Evolutionary conservation across 805 yeast species (phyloP), one percentile per base, ranked within the genome.

Genomic region (Lipomyces anomalus): DNA sequence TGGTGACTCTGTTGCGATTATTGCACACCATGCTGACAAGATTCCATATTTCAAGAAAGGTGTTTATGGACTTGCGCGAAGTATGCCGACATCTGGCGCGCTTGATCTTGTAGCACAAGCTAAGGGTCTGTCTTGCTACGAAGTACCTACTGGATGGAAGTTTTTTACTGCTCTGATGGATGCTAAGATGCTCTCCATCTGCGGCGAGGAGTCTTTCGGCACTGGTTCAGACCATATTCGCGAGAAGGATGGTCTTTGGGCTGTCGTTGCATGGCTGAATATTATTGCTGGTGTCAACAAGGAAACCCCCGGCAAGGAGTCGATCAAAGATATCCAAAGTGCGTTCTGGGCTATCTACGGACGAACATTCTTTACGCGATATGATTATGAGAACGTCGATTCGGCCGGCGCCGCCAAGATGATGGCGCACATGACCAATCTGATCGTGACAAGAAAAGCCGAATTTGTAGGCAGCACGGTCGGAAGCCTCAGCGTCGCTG

Each of bases 181-280:
- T 63, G 89, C 95, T 33, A 79, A 86, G 61, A 89, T 88, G 69
- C 75, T 90, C 58, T 84, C 95, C 48, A 90, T 90, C 62, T 90
- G 98, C 69, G 98, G 98, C 58, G 98, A 90, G 68, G 98, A 90
- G 70, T 83, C 95, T 24, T 90, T 90, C 60, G 98, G 98, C 61
- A 90, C 98, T 23, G 98, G 98, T 37, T 88, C 97, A 17, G 84
- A 90, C 69, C 98, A 90, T 63, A 84, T 92, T 55, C 83, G 98
- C 65, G 98, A 90, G 67, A 90, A 90, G 67, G 98, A 90, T 68
- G 98, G 98, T 50, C 68, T 90, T 50, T 90, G 98, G 98, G 97
- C 97, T 30, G 79, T 90, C 60, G 77, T 87, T 51, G 97, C 97
- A 4, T 90, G 98, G 98, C 76, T 92, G 62, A 92, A 92, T 61